Base-by-base conservation (phyloP, 768 basidiomycete genomes). In the Termitomyces sp. region DNA sequence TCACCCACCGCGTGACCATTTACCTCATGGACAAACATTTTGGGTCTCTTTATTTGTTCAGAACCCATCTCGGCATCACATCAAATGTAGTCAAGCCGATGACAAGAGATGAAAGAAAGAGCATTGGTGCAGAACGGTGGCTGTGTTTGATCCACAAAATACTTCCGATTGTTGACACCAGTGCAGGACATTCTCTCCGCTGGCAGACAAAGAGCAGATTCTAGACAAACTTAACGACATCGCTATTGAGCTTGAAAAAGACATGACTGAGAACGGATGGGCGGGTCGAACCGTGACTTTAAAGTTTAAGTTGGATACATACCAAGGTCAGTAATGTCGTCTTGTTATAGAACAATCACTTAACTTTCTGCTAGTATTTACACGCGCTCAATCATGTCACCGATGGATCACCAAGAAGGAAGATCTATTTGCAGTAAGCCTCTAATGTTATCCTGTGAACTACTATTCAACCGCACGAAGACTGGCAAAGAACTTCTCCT, bases 231-330 rank as follows among this genome's bases (percentile, higher is more conserved):
- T 99, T 0, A 84, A 91, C 24, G 87, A 92, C 58, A 85, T 97
- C 39, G 89, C 94, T 1, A 82, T 81, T 2, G 90, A 94, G 67
- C 84, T 99, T 13, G 91, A 86, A 68, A 80, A 81, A 46, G 95
- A 97, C 69, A 88, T 98, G 84, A 76, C 79, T 32, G 73, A 81
- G n/a, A 80, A 81, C 49, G 89, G 91, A 35, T 99, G 94, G 88
- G 82, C 86, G 7, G 96, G 94, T 8, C 85, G 89, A 65, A 97
- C 94, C 0, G 81, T 98, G 36, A 96, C 93, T 0, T 80, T 98
- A 54, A 97, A 96, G 72, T 95, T 89, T 72, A 99, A 99, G 76
- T 81, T 93, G 38, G 89, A 96, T 69, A 94, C 88, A 1, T 98
- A 88, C 72, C 86, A 96, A 79, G 88, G 92, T 87, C 60, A 1